Conservation (phyloP, 306 rosid genomes). For the Sicyos baderoa region DNA sequence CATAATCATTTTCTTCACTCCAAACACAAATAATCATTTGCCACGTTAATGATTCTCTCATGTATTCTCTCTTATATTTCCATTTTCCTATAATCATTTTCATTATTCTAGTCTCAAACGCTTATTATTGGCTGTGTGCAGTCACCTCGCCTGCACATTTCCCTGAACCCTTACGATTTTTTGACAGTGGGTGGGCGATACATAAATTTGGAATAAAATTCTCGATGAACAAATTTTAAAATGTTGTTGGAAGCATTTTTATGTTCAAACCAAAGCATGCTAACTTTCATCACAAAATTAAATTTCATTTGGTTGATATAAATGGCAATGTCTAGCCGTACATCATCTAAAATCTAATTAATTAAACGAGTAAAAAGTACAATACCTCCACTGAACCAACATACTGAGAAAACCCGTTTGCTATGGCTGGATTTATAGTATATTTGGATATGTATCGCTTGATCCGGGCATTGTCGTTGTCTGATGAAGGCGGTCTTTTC, state of each 20-base stretch:
- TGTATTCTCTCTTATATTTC: no score
- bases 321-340: background rate
- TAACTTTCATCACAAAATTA: background rate
- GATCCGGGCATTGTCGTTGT: slow-evolving; percentile 68
- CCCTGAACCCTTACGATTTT: background rate
- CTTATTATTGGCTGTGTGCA: no score
- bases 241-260: slow-evolving; percentile 6
- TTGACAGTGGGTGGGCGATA: background rate
- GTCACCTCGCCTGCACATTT: background rate
- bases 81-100: no score
- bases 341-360: background rate
- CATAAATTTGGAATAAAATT: background rate
- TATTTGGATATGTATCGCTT: slow-evolving; percentile 82
- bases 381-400: slow-evolving; percentile 89
- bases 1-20: no score
- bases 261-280: background rate
- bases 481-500: slow-evolving; percentile 36
- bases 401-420: slow-evolving; percentile 52
- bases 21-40: no score
- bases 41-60: no score
- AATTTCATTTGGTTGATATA: background rate
- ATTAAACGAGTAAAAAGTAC: slow-evolving; percentile 13
- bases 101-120: no score
- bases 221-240: background rate
- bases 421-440: slow-evolving; percentile 91